Conservation (phyloP, 306 rosid genomes). For the Betula pendula region DNA sequence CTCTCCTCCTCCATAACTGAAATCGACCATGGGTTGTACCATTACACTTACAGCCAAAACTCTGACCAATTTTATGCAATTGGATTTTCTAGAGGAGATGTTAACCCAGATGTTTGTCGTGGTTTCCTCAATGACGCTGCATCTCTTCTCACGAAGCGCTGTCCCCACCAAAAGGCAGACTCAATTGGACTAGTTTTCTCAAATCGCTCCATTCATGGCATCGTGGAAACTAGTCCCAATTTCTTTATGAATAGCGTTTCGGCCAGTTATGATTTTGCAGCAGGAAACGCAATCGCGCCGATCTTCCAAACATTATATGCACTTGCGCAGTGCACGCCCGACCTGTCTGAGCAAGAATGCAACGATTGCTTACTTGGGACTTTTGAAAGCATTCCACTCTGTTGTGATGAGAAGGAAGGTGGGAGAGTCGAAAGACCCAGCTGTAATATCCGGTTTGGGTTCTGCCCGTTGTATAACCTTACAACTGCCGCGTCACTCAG, state of each 20-base stretch:
- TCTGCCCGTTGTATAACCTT: background rate
- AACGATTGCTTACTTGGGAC: slow-evolving; percentile 2
- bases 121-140: slow-evolving; percentile 28
- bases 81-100: slow-evolving; percentile 35
- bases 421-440: slow-evolving; percentile 8
- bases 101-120: slow-evolving; percentile 18
- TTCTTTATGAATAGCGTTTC: background rate
- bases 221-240: background rate
- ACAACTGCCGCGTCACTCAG: too few species aligned
- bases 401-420: slow-evolving; percentile 3
- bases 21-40: slow-evolving; percentile 23
- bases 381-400: background rate
- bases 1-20: background rate
- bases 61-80: slow-evolving; percentile 17
- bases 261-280: background rate
- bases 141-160: background rate
- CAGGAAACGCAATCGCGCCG: background rate
- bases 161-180: slow-evolving; percentile 34
- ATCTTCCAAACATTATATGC: too few species aligned
- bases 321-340: slow-evolving; percentile 32
- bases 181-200: slow-evolving; percentile 32
- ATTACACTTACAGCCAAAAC: slow-evolving; percentile 11
- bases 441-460: slow-evolving; percentile 5
- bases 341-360: slow-evolving; percentile 18
- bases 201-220: background rate